These are phyloP conservation scores for Claviceps sp. DNA, from an alignment of 2,329 filamentous ascomycete species.

Conservation along the genomic window DNA sequence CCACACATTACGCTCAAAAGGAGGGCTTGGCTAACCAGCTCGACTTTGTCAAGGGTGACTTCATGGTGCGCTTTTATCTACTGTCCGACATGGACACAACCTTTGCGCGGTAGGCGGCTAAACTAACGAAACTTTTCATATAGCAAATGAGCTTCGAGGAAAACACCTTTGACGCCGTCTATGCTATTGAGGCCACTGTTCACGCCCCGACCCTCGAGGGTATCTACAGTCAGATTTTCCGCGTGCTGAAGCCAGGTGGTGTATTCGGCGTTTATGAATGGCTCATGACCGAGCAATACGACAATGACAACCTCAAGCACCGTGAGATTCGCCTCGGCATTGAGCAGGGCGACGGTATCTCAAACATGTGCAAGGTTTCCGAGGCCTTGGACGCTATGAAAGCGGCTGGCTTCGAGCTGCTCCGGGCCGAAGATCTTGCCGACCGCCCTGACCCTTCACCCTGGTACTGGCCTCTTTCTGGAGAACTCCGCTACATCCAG, in stretches of 20 bases:
- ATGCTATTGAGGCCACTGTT: constrained; percentile 93
- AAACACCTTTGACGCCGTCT: constrained; percentile 86
- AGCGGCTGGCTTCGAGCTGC: constrained; percentile 71
- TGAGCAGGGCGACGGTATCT: constrained; percentile 90
- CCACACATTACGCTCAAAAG: constrained; percentile 70
- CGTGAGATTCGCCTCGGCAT: constrained; percentile 86
- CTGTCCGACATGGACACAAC: not conserved
- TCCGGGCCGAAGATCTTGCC: constrained; percentile 78
- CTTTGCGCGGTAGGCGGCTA: not conserved
- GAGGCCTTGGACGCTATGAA: constrained; percentile 76
- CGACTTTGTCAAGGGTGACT: constrained; percentile 85
- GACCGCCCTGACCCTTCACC: constrained; percentile 61
- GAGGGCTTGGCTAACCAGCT: constrained; percentile 71
- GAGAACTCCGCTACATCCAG: constrained; percentile 72
- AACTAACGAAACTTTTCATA: not conserved
- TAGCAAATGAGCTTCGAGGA: constrained; percentile 79
- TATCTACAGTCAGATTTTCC: constrained; percentile 89
- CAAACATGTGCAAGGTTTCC: constrained; percentile 84
- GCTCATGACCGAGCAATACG: constrained; percentile 94
- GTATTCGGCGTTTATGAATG: constrained; percentile 97
- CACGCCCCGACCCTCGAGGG: constrained; percentile 84
- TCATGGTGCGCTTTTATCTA: constrained; percentile 50
- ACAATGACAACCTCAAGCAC: constrained; percentile 77
- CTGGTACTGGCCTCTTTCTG: constrained; percentile 89
- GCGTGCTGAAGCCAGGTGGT: constrained; percentile 89